phyloP scores from a whole-genome alignment of 352 stramenopile species.

The Phytophthora aleatoria region DNA sequence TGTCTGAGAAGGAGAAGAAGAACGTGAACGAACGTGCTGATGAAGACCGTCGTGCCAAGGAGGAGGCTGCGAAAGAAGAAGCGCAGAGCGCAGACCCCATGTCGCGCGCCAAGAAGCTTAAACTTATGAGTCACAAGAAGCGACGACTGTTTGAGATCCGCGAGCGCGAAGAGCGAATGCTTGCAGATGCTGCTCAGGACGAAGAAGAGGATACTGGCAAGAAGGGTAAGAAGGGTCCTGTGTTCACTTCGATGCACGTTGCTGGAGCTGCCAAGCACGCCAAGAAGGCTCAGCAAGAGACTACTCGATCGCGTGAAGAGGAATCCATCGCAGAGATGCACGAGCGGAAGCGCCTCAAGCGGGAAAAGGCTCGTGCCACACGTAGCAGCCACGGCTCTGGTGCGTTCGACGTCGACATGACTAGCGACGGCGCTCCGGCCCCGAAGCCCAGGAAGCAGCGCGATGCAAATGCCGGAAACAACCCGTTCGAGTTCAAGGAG shows the following conservation, averaged over 20 bases:
- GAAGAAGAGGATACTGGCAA: conserved; percentile 35
- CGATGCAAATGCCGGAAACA: conserved; percentile 51
- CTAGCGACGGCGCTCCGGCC: conserved; percentile 34
- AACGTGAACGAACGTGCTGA: conserved; percentile 73
- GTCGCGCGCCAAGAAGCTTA: conserved; percentile 77
- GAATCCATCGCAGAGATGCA: conserved; percentile 83
- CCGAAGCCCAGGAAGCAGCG: conserved; percentile 44
- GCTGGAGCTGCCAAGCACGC: conserved; percentile 77
- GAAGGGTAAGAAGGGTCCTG: conserved; percentile 54
- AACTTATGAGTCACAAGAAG: conserved; percentile 90
- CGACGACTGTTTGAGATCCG: conserved; percentile 82
- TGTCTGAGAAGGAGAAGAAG: conserved; percentile 91
- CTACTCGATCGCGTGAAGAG: conserved; percentile 60
- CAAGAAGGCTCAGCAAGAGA: conserved; percentile 75
- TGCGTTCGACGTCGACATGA: conserved; percentile 84
- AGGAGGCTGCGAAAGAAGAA: conserved; percentile 41
- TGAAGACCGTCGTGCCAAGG: conserved; percentile 57
- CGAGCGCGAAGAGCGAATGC: conserved; percentile 81
- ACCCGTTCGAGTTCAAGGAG: conserved; percentile 88
- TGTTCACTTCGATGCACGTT: conserved; percentile 84
- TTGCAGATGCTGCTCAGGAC: conserved; percentile 62
- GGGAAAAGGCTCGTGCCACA: conserved; percentile 64
- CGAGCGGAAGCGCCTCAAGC: conserved; percentile 80
- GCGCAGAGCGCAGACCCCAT: conserved; percentile 41
- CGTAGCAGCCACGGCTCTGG: conserved; percentile 57